Evolutionary conservation across 331 rosid genomes (phyloP), one percentile per base, ranked within the genome.

Genomic region (Malus hybrid): DNA sequence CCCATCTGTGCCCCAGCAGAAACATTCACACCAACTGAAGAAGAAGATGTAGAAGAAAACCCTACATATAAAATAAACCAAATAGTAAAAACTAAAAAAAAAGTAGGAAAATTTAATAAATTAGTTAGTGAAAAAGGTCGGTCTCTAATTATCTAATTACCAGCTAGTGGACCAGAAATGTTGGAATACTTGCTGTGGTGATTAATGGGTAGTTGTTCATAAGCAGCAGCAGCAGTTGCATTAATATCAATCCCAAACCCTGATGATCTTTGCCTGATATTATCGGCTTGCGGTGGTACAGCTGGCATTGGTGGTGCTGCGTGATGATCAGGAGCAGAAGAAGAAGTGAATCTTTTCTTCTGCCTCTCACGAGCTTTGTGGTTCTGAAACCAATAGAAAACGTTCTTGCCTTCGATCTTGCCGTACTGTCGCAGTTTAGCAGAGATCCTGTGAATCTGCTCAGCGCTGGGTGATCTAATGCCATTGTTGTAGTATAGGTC

Each of bases 401-500:
- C 99, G 63, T 95, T 95, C 68, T 95, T 95, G 53, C 98, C 97
- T 80, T 95, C 99, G 39, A 95, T 95, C 91, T 95, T 92, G 15
- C 99, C 99, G 86, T 88, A 95, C 86, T 89, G 93, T 68, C 97
- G 82, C 46, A 95, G 84, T 73, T 93, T 79, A 76, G 97, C 92
- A 71, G 97, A 92, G 88, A 95, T 95, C 80, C 90, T 87, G 90
- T 95, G 99, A 83, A 95, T 92, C 89, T 95, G 99, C 72, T 95
- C 99, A 22, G 97, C 99, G 64, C 85, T 90, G 1, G 99, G 99
- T 33, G 99, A 95, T 79, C 99, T 82, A 57, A 95, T 86, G 2
- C 97, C 99, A 75, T 90, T 90, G 97, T 89, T 95, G 88, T 95
- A 95, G 85, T 92, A 95, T 85, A 95, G 96, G 53, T 92, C 98